Percentiles rank a stretch among this genome's conserved stretches.
These are phyloP conservation scores for Alternaria ventricosa DNA, from an alignment of 2,329 filamentous ascomycete species.

Conservation along the genomic window DNA sequence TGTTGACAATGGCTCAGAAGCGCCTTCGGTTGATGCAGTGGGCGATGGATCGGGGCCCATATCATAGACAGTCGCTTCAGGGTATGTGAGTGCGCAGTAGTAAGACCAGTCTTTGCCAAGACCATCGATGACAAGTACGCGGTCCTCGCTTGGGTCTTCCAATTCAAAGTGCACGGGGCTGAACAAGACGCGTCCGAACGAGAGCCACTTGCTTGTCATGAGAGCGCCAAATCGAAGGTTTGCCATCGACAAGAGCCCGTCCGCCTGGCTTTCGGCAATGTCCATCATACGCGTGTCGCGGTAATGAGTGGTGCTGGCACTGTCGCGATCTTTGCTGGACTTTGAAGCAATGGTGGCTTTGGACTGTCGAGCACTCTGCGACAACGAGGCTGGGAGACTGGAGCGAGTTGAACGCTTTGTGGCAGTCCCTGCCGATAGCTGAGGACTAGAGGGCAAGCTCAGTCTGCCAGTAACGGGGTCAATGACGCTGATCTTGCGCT, in stretches of 20 bases:
- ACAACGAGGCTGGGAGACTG: conserved; percentile 42
- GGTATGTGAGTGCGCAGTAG: conserved; percentile 82
- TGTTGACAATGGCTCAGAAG: conserved; percentile 44
- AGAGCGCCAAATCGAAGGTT: conserved; percentile 81
- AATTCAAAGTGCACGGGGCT: conserved; percentile 79
- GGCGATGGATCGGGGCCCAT: conserved; percentile 53
- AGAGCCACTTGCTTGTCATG: conserved; percentile 87
- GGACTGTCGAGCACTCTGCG: conserved; percentile 40
- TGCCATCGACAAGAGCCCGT: conserved; percentile 62
- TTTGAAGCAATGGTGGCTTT: conserved; percentile 38
- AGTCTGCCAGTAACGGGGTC: conserved; percentile 48
- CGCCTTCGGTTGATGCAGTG: conserved; percentile 15
- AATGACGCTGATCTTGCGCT: conserved; percentile 47
- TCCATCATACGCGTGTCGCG: conserved; percentile 66
- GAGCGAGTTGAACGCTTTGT: conserved; percentile 43
- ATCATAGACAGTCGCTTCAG: conserved; percentile 77
- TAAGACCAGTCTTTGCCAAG: conserved; percentile 92
- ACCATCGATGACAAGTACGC: conserved; percentile 80
- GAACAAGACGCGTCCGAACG: conserved; percentile 82
- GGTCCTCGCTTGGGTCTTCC: conserved; percentile 61
- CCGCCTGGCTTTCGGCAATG: conserved; percentile 46
- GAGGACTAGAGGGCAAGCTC: conserved; percentile 43
- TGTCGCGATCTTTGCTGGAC: conserved; percentile 46
- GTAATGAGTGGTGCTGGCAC: conserved; percentile 38
- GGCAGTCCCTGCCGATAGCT: conserved; percentile 37